These are phyloP conservation scores for Coemansia sp. DNA, from an alignment of 192 early-diverging fungal genomes.

Conservation along the genomic window DNA sequence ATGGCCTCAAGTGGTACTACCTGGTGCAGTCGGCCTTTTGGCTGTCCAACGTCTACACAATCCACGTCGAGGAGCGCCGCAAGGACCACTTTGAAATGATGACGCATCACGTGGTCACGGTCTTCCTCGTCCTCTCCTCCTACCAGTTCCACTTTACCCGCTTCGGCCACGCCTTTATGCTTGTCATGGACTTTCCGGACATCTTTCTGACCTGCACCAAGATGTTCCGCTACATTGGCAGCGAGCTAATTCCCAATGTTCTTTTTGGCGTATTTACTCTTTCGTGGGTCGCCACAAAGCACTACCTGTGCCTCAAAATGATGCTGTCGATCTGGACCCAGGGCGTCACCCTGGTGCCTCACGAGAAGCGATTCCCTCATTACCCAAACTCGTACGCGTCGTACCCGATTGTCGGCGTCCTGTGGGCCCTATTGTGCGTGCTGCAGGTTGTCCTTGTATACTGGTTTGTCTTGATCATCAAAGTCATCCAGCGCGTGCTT, in stretches of 20 bases:
- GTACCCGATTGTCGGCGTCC: slow-evolving; percentile 46
- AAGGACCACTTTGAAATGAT: slow-evolving; percentile 56
- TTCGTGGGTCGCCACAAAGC: slow-evolving; percentile 76
- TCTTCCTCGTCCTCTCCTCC: slow-evolving; percentile 47
- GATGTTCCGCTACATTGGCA: slow-evolving; percentile 71
- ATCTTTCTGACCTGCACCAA: slow-evolving; percentile 64
- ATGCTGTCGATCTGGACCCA: slow-evolving; percentile 62
- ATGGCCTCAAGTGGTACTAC: slow-evolving; percentile 55
- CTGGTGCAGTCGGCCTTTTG: slow-evolving; percentile 53
- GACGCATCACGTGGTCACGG: slow-evolving; percentile 57
- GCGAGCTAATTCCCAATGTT: slow-evolving; percentile 62
- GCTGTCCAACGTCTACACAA: slow-evolving; percentile 51
- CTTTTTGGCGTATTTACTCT: slow-evolving; percentile 73
- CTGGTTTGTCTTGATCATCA: slow-evolving; percentile 76
- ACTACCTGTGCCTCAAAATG: slow-evolving; percentile 67
- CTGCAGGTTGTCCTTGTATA: slow-evolving; percentile 72
- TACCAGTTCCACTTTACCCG: slow-evolving; percentile 57
- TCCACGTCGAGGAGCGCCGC: slow-evolving; percentile 56
- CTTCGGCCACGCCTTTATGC: slow-evolving; percentile 56
- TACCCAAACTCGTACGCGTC: slow-evolving; percentile 57
- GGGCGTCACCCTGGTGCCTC: slow-evolving; percentile 47
- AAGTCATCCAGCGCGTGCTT: slow-evolving; percentile 57
- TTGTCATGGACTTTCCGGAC: slow-evolving; percentile 59
- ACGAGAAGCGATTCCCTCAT: slow-evolving; percentile 60
- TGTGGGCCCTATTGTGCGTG: slow-evolving; percentile 61